phyloP scores from a whole-genome alignment of 2,329 filamentous ascomycete species.

The Neoarthrinium moseri region DNA sequence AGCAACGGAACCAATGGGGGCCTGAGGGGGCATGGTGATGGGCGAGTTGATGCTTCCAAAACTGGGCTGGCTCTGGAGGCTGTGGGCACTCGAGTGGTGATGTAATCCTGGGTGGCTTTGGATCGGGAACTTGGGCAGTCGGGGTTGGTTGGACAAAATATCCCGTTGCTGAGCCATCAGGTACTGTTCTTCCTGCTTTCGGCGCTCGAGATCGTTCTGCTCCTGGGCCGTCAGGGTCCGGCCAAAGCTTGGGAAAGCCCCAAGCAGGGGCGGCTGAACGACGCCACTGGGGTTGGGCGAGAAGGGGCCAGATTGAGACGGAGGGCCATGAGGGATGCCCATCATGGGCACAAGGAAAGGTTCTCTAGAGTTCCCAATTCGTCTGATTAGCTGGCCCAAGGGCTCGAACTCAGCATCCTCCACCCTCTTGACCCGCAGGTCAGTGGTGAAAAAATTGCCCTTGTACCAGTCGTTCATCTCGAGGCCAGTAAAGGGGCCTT shows the following conservation, averaged over 20 bases:
- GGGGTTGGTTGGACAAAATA: slow-evolving; percentile 82
- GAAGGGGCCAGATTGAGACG: slow-evolving; percentile 51
- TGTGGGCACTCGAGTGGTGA: slow-evolving; percentile 93
- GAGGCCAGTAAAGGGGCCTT: slow-evolving; percentile 92
- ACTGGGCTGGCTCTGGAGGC: slow-evolving; percentile 94
- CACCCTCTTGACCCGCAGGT: slow-evolving; percentile 90
- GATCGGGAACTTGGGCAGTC: slow-evolving; percentile 70
- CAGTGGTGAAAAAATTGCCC: slow-evolving; percentile 93
- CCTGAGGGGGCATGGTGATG: slow-evolving; percentile 56
- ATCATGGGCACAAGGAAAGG: slow-evolving; percentile 98
- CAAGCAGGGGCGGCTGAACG: slow-evolving; percentile 85
- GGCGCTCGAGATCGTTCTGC: slow-evolving; percentile 92
- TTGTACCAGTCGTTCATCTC: slow-evolving; percentile 99
- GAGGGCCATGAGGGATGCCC: slow-evolving; percentile 84
- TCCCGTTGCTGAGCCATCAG: slow-evolving; percentile 96
- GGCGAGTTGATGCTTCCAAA: slow-evolving; percentile 95
- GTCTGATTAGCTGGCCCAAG: slow-evolving; percentile 86
- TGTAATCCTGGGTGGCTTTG: slow-evolving; percentile 63
- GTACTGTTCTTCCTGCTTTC: slow-evolving; percentile 98
- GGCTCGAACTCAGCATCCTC: slow-evolving; percentile 95
- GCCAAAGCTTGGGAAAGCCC: slow-evolving; percentile 93
- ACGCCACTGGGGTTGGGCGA: slow-evolving; percentile 51
- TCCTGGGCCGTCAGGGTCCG: slow-evolving; percentile 96
- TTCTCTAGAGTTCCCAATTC: slow-evolving; percentile 95
- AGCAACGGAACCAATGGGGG: slow-evolving; percentile 56